These are phyloP conservation scores for Monascus purpureus DNA, from an alignment of 495 filamentous ascomycete species.

Conservation along the genomic window DNA sequence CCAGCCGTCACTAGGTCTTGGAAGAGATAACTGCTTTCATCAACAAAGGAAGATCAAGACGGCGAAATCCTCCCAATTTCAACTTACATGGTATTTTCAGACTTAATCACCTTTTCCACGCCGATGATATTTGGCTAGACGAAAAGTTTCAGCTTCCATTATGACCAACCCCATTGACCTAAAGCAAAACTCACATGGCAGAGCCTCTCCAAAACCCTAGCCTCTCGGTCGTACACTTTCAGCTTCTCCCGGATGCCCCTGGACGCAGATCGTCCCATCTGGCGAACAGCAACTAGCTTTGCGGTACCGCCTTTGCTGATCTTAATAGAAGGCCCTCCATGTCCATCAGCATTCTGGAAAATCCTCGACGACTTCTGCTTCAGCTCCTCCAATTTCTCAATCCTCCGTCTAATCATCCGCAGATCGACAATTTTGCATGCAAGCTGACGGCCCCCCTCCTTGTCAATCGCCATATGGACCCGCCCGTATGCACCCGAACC, in stretches of 20 bases:
- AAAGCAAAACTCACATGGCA: constrained; percentile 37
- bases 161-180: not conserved
- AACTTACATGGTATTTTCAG: constrained; percentile 36
- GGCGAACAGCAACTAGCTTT: constrained; percentile 1
- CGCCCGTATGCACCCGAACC: constrained; percentile 34
- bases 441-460: constrained; percentile 23
- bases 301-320: not conserved
- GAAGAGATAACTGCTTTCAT: constrained; percentile 43
- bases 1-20: constrained; percentile 50
- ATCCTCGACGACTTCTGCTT: constrained; percentile 1
- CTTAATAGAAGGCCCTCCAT: not conserved
- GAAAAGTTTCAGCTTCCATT: too few species aligned
- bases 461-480: constrained; percentile 34
- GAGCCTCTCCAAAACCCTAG: constrained; percentile 39
- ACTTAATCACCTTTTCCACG: constrained; percentile 38
- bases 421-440: constrained; percentile 41
- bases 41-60: too few species aligned
- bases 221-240: constrained; percentile 26
- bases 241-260: constrained; percentile 6
- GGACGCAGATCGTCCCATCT: not conserved
- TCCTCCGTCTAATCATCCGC: constrained; percentile 1
- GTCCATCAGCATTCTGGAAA: not conserved
- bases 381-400: constrained; percentile 1
- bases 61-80: too few species aligned
- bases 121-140: constrained; percentile 53